Evolutionary conservation across 1,284 basidiomycete genomes (phyloP).

Genomic region (Ustilago lituana): DNA sequence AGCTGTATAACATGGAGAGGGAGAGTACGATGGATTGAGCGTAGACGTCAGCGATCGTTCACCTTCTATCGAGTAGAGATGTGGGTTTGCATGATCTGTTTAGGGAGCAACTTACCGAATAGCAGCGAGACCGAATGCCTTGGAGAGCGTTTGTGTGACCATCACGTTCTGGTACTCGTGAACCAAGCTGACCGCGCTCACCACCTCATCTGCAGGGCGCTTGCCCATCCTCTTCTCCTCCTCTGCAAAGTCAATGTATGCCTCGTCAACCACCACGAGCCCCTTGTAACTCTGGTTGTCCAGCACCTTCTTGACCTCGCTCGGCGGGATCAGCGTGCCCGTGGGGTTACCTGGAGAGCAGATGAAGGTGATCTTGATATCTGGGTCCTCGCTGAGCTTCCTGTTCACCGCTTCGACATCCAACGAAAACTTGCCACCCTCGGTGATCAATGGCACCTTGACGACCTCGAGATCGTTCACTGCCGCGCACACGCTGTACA

Average conservation of each 20-base stretch:
- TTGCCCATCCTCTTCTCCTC: constrained; percentile 58
- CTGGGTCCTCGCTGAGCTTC: constrained; percentile 51
- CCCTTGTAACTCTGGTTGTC: constrained; percentile 86
- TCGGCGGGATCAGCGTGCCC: constrained; percentile 83
- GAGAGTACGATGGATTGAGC: too few species aligned
- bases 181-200: constrained; percentile 77
- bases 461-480: constrained; percentile 91
- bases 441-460: constrained; percentile 80
- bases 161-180: constrained; percentile 87
- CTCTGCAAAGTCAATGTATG: constrained; percentile 90
- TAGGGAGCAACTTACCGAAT: too few species aligned
- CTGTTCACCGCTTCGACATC: constrained; percentile 63
- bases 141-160: constrained; percentile 94
- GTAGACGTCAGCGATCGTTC: too few species aligned
- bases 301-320: constrained; percentile 77
- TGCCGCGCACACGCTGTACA: constrained; percentile 94
- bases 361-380: constrained; percentile 89
- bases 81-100: too few species aligned
- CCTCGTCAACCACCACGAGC: constrained; percentile 93
- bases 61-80: too few species aligned
- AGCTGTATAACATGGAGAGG: too few species aligned
- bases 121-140: constrained; percentile 93
- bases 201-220: constrained; percentile 63
- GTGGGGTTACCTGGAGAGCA: constrained; percentile 99
- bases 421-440: constrained; percentile 80